These are phyloP conservation scores for Micractinium sp. DNA, from an alignment of 139 green algal genomes.

Conservation along the genomic window DNA sequence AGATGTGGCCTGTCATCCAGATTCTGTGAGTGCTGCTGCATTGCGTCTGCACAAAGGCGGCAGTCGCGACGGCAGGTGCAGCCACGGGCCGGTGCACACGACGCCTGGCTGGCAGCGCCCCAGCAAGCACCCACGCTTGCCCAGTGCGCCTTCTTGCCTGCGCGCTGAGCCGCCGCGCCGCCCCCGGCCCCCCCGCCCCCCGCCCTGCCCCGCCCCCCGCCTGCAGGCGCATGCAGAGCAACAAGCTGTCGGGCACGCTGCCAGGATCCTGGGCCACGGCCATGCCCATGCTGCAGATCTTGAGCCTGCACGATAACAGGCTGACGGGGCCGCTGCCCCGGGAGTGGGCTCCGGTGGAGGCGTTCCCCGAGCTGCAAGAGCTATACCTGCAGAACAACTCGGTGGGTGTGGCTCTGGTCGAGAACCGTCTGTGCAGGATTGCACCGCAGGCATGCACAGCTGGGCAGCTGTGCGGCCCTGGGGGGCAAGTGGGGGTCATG, in stretches of 20 bases:
- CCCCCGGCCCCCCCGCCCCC: not conserved
- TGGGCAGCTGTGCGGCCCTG: too few relatives aligned
- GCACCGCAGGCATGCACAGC: not conserved
- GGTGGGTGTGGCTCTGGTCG: not conserved
- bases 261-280: not conserved
- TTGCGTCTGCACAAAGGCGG: too few relatives aligned
- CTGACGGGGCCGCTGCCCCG: not conserved
- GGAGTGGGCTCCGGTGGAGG: not conserved
- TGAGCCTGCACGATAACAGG: not conserved
- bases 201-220: not conserved
- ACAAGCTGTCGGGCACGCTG: not conserved
- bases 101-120: not conserved
- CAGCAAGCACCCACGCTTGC: not conserved
- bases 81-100: not conserved
- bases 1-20: not conserved
- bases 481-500: not conserved
- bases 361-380: slow-evolving; percentile 3
- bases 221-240: slow-evolving; percentile 2
- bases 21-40: slow-evolving; percentile 14
- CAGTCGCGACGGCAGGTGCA: too few relatives aligned
- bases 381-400: slow-evolving; percentile 28
- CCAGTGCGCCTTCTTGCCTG: not conserved
- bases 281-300: slow-evolving; percentile 18
- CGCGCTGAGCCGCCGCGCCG: not conserved
- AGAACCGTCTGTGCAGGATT: too few relatives aligned